phyloP scores from a whole-genome alignment of 2,329 filamentous ascomycete species.

The Fusarium abutilonis region DNA sequence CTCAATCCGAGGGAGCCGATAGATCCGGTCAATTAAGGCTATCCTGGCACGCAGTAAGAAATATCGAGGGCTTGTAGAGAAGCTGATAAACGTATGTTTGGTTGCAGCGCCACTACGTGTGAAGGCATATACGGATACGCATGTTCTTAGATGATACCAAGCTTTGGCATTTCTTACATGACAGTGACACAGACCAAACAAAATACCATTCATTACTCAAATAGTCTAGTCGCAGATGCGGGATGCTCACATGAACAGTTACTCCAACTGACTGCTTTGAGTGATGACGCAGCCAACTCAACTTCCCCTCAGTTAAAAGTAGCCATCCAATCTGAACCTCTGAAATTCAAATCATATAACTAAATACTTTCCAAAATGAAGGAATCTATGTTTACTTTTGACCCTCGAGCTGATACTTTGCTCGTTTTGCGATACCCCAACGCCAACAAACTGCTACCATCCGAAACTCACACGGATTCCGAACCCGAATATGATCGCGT shows the following conservation, averaged over 20 bases:
- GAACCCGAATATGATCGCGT: conserved; percentile 24
- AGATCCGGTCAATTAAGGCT: conserved; percentile 30
- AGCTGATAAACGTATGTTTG: too few species aligned
- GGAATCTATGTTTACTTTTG: conserved; percentile 18
- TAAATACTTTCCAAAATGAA: conserved; percentile 15
- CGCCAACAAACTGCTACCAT: neutral
- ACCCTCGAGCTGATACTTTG: conserved; percentile 22
- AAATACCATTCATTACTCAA: neutral
- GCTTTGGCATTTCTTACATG: too few species aligned
- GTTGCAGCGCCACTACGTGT: too few species aligned
- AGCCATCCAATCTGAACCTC: neutral
- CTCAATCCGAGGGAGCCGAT: conserved; percentile 39
- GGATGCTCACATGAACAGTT: conserved; percentile 10
- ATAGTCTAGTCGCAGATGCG: conserved; percentile 17
- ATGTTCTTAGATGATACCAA: too few species aligned
- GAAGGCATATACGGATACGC: too few species aligned
- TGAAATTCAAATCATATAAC: neutral
- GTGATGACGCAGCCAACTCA: conserved; percentile 25
- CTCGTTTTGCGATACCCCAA: conserved; percentile 20
- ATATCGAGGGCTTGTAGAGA: too few species aligned
- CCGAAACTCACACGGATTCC: conserved; percentile 12
- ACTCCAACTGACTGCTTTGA: conserved; percentile 28
- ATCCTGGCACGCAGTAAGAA: conserved; percentile 38
- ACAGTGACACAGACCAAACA: neutral
- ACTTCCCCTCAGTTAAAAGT: conserved; percentile 25